Base-by-base conservation (phyloP, 805 yeast genomes). In the Starmerella stellata region DNA sequence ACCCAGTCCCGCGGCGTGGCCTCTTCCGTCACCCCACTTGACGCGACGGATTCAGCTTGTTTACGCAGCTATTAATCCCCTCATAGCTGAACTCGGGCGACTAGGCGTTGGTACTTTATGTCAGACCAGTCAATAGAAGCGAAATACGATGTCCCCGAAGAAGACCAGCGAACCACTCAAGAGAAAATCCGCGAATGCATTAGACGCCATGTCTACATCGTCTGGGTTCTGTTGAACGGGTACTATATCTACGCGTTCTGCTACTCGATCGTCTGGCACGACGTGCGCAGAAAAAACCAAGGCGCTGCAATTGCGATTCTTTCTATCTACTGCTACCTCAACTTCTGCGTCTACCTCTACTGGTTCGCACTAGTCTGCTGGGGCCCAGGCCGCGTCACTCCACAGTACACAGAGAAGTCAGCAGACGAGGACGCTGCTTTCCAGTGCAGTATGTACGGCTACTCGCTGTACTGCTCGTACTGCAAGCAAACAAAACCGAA, bases 391-490 rank as follows among this genome's bases (percentile, higher is more conserved):
- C 49, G 60, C 1, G 65, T 67, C 17, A 35, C 39, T 18, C 30
- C 30, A 4, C 16, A 21, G 3, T 51, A 51, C 38, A 21, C 14
- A 2, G 23, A 35, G 1, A 23, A 15, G 9, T 35, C 39, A 8
- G 42, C 35, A 5, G 41, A 42, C 25, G 31, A 28, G 14, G 44
- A 45, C 15, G 52, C 40, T 4, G 47, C 53, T 19, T 85, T 81
- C 52, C 52, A 66, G 15, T 78, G 93, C 53, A 83, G 78, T 53
- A 60, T 59, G 8, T 64, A 68, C 40, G 95, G 96, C 0, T 71
- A 66, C 45, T 92, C 94, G 0, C 61, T 62, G 21, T 85, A 79
- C 74, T 82, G 94, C 51, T 57, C 76, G 1, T 55, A 59, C 9
- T 80, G 94, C 52, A 61, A 68, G 35, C 66, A 75, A 4, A 56